Evolutionary conservation across 306 rosid genomes (phyloP), one percentile per base, ranked within the genome.

Genomic region (Calophaca sinica): DNA sequence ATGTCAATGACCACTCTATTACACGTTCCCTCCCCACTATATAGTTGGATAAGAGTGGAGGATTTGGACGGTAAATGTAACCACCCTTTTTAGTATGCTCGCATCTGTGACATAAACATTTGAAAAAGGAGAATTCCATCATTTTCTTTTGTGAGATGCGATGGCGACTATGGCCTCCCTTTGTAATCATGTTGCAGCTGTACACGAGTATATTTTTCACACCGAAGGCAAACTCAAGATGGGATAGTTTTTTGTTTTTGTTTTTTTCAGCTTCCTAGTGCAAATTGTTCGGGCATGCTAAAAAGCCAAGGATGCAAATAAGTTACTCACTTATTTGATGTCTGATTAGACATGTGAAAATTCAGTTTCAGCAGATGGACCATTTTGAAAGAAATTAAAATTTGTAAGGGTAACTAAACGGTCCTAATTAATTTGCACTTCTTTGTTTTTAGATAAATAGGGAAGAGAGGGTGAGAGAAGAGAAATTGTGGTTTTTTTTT

Each of bases 111-210:
- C 26, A 20, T 0, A 20, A 20, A 20, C 26, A 20, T 20, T 20
- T 20, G 46, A 55, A 76, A 81, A 70, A 46, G 78, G 66, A 66
- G 46, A 60, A 62, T 62, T 70, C 78, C 50, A 76, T 62, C 73
- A 70, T 62, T 46, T 64, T 51, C 48, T 76, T 81, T 48, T 57
- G 48, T 28, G 78, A 76, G 81, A 81, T 63, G 78, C 78, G 65
- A 55, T 70, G 64, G 64, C 51, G 78, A 33, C 36, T 33, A 61
- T 76, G 78, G 81, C 52, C 81, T 78, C 63, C 72, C 62, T 38
- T 68, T 76, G 74, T 70, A 81, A 81, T 81, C 64, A 81, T 69
- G 80, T 39, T 52, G 65, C 73, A 61, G 10, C 75, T 75, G 61
- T 51, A 45, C 73, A 42, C 14, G 36, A 74, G 84, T 61, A 62